Percentiles rank a stretch among this genome's conserved stretches.
phyloP scores from a whole-genome alignment of 1,284 basidiomycete genomes.

The Apiotrichum brassicae region DNA sequence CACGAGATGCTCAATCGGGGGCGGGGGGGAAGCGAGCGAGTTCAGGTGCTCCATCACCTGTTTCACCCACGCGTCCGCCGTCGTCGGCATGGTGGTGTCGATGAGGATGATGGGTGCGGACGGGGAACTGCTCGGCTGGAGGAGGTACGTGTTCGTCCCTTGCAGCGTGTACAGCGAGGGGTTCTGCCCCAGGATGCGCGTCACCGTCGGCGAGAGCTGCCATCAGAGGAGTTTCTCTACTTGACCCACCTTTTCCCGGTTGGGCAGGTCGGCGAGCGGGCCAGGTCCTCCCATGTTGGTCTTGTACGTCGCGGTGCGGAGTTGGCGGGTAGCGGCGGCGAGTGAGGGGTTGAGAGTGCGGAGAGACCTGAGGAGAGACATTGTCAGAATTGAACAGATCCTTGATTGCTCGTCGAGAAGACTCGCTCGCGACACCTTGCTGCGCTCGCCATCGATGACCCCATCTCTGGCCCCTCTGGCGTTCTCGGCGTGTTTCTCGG shows the following conservation, averaged over 20 bases:
- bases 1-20: conserved; percentile 68
- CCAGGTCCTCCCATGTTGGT: conserved; percentile 15
- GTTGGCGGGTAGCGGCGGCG: neutral
- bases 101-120: conserved; percentile 67
- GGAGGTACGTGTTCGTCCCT: conserved; percentile 91
- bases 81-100: conserved; percentile 75
- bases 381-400: too few relatives aligned
- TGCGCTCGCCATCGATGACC: too few relatives aligned
- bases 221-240: neutral
- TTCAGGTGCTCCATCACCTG: conserved; percentile 29
- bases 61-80: conserved; percentile 47
- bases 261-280: conserved; percentile 26
- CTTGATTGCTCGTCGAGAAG: too few relatives aligned
- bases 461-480: too few relatives aligned
- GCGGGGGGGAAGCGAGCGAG: conserved; percentile 10
- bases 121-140: conserved; percentile 54
- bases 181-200: conserved; percentile 60
- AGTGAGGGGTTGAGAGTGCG: neutral
- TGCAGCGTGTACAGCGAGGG: conserved; percentile 87
- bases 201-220: conserved; percentile 43
- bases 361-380: neutral
- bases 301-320: too few relatives aligned
- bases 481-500: too few relatives aligned
- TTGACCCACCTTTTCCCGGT: conserved; percentile 30
- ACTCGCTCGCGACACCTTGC: too few relatives aligned